These are phyloP conservation scores for Copromyces sp. DNA, from an alignment of 495 filamentous ascomycete genomes.

Conservation along the genomic window DNA sequence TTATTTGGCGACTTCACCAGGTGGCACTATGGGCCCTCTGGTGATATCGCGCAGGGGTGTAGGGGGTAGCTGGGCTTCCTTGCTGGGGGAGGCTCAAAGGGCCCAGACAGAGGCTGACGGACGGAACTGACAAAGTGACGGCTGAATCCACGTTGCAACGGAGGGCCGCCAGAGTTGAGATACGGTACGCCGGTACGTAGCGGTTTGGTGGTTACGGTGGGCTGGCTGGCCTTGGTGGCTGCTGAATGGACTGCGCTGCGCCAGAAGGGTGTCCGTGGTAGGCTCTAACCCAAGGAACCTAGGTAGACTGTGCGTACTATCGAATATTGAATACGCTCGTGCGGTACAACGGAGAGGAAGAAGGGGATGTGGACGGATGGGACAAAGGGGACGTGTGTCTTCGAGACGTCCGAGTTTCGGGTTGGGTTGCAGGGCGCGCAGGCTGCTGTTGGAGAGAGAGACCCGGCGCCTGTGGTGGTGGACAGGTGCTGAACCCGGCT, in stretches of 20 bases:
- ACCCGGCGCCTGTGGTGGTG: not conserved
- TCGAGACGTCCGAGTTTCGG: not conserved
- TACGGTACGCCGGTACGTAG: not conserved
- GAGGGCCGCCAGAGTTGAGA: not conserved
- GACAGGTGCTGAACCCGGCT: not conserved
- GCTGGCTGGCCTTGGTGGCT: not conserved
- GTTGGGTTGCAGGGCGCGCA: not conserved
- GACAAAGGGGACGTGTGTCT: not conserved
- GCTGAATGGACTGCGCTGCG: not conserved
- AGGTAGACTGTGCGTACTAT: not conserved
- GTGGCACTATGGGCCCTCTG: constrained; percentile 5
- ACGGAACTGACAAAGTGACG: not conserved
- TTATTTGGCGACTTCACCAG: constrained; percentile 4
- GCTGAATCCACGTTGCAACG: not conserved
- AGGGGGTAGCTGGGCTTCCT: not conserved
- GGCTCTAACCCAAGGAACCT: not conserved
- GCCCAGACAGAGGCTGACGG: not conserved
- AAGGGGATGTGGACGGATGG: not conserved
- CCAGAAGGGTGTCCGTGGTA: not conserved
- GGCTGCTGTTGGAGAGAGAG: not conserved
- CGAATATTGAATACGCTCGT: not conserved
- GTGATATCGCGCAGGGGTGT: not conserved
- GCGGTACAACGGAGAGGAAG: not conserved
- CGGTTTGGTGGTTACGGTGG: not conserved
- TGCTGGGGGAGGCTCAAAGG: not conserved